phyloP scores from a whole-genome alignment of 805 yeast species.

The Tetrapisispora pingtungensis region DNA sequence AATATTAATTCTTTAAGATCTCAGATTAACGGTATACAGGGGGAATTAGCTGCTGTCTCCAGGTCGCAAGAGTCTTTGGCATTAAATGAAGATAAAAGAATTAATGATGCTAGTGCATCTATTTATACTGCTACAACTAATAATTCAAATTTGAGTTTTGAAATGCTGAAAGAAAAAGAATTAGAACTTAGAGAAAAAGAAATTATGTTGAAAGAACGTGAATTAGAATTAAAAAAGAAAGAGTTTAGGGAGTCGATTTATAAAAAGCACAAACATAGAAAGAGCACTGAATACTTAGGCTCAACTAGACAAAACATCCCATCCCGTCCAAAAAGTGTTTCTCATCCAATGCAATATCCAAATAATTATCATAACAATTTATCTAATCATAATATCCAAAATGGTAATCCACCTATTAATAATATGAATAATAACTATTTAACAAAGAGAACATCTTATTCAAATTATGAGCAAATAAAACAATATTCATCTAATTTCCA shows the following conservation, averaged over 20 bases:
- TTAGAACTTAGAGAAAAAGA: conserved; percentile 23
- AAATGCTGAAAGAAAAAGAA: conserved; percentile 20
- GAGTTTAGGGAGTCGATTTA: neutral
- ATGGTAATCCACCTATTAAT: neutral
- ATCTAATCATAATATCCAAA: conserved; percentile 5
- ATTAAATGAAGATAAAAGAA: neutral
- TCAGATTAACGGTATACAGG: conserved; percentile 29
- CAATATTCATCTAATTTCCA: conserved; percentile 11
- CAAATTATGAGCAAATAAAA: conserved; percentile 20
- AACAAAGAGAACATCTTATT: conserved; percentile 14
- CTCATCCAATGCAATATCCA: neutral
- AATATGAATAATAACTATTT: conserved; percentile 10
- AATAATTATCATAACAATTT: neutral
- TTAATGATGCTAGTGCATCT: no score
- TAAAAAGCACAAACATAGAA: neutral
- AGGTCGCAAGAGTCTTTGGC: neutral
- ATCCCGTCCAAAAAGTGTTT: neutral
- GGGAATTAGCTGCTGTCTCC: neutral
- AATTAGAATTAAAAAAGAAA: conserved; percentile 19
- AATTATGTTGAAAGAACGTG: conserved; percentile 23
- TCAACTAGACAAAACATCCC: neutral
- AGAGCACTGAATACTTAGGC: neutral
- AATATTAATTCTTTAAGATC: neutral
- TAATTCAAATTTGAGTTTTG: conserved; percentile 2
- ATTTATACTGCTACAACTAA: neutral